Evolutionary conservation across 75 land plant species (phyloP).

Genomic region (Cunninghamia lanceolata): DNA sequence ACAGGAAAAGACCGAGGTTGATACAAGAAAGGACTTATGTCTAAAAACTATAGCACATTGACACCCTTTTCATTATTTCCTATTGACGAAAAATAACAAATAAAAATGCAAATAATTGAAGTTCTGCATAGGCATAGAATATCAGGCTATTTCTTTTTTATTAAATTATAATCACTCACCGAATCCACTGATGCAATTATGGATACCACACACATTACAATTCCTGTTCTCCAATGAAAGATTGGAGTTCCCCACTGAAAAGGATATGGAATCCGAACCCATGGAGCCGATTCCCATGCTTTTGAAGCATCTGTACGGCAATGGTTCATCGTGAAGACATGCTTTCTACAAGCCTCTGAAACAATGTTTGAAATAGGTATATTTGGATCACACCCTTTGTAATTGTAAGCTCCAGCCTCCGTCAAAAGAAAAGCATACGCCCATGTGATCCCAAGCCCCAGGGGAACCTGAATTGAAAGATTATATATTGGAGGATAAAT

Average conservation of each 20-base stretch:
- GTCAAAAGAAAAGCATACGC: constrained; percentile 90
- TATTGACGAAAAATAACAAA: neutral
- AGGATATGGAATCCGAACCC: constrained; percentile 97
- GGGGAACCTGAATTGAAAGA: constrained; percentile 62
- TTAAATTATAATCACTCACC: constrained; percentile 38
- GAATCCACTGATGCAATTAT: constrained; percentile 94
- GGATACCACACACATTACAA: constrained; percentile 83
- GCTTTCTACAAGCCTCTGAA: constrained; percentile 64
- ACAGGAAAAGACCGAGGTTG: neutral
- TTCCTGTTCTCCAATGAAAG: constrained; percentile 75
- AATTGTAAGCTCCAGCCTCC: constrained; percentile 81
- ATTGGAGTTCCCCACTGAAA: constrained; percentile 96
- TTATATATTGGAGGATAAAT: neutral
- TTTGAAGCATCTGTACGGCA: constrained; percentile 89
- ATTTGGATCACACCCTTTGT: constrained; percentile 76
- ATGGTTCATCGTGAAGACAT: constrained; percentile 68
- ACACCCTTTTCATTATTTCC: neutral
- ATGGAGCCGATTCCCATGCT: constrained; percentile 72
- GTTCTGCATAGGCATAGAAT: neutral
- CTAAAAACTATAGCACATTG: neutral
- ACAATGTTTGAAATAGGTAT: constrained; percentile 60
- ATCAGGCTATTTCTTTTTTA: neutral
- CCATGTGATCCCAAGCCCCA: constrained; percentile 87
- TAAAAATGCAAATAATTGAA: neutral
- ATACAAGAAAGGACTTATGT: neutral